These are phyloP conservation scores for Aspergillus asperescens DNA, from an alignment of 495 filamentous ascomycete genomes.

Conservation along the genomic window DNA sequence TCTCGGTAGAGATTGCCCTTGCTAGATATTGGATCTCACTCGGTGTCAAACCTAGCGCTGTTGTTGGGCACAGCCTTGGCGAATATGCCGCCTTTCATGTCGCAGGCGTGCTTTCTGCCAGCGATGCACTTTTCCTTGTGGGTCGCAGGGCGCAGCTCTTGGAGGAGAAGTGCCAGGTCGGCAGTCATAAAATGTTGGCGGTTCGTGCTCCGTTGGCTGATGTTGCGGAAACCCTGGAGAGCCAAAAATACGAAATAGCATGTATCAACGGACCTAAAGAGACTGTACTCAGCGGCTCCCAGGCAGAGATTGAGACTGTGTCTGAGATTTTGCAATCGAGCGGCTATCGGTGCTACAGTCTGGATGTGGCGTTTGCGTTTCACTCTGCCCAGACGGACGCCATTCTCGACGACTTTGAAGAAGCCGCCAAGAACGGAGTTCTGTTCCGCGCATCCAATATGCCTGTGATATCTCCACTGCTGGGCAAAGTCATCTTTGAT, in stretches of 20 bases:
- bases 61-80: constrained; percentile 77
- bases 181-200: constrained; percentile 50
- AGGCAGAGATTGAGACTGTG: constrained; percentile 29
- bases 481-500: constrained; percentile 20
- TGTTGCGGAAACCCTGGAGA: constrained; percentile 20
- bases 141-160: constrained; percentile 23
- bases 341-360: constrained; percentile 25
- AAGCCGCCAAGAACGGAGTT: constrained; percentile 24
- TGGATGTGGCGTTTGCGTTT: constrained; percentile 51
- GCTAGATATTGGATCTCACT: constrained; percentile 66
- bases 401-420: constrained; percentile 43
- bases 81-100: constrained; percentile 81
- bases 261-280: constrained; percentile 60
- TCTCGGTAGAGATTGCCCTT: constrained; percentile 71
- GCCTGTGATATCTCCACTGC: constrained; percentile 29
- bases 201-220: constrained; percentile 33
- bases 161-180: constrained; percentile 11
- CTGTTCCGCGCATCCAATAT: constrained; percentile 29
- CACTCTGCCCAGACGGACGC: constrained; percentile 50
- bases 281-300: constrained; percentile 56
- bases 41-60: constrained; percentile 63
- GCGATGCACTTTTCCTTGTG: constrained; percentile 62
- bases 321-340: background rate
- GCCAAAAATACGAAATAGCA: constrained; percentile 35
- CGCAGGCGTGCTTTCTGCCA: constrained; percentile 68